Conservation (phyloP, 208 protist genomes). For the Porcisia hertigi region DNA sequence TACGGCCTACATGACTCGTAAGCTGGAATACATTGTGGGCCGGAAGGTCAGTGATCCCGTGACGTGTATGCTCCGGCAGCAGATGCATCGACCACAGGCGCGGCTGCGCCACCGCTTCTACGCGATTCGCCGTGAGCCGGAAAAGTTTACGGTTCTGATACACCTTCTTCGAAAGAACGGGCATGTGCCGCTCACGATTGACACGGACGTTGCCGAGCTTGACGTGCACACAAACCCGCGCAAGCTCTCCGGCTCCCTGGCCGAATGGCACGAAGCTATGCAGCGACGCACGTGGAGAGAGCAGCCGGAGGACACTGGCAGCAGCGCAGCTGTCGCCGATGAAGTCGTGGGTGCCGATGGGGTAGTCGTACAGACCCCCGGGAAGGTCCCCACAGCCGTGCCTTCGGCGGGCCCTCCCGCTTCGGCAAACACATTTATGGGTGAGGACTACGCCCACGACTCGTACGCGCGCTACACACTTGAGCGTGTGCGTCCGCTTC, state of each 20-base stretch:
- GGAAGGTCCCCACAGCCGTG: not conserved
- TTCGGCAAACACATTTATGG: not conserved
- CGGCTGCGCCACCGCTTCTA: slow-evolving; percentile 75
- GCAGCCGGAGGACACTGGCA: slow-evolving; percentile 2
- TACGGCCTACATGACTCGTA: slow-evolving; percentile 75
- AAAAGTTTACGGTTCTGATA: slow-evolving; percentile 71
- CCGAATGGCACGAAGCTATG: slow-evolving; percentile 35
- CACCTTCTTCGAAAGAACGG: slow-evolving; percentile 71
- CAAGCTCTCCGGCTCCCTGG: slow-evolving; percentile 51
- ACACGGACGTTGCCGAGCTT: slow-evolving; percentile 55
- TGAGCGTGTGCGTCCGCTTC: slow-evolving; percentile 63
- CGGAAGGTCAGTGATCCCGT: slow-evolving; percentile 53
- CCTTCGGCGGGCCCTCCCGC: not conserved
- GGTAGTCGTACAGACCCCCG: too few relatives aligned
- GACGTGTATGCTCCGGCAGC: slow-evolving; percentile 57
- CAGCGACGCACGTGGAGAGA: not conserved
- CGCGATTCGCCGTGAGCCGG: slow-evolving; percentile 45
- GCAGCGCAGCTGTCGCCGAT: slow-evolving; percentile 4
- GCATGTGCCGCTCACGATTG: slow-evolving; percentile 40
- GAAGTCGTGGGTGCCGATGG: not conserved
- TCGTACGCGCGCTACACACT: slow-evolving; percentile 41
- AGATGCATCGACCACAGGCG: slow-evolving; percentile 59
- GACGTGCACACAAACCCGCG: slow-evolving; percentile 41
- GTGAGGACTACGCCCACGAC: slow-evolving; percentile 36
- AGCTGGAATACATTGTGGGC: slow-evolving; percentile 71